phyloP scores from a whole-genome alignment of 805 yeast species.

The Huiozyma sinensis region DNA sequence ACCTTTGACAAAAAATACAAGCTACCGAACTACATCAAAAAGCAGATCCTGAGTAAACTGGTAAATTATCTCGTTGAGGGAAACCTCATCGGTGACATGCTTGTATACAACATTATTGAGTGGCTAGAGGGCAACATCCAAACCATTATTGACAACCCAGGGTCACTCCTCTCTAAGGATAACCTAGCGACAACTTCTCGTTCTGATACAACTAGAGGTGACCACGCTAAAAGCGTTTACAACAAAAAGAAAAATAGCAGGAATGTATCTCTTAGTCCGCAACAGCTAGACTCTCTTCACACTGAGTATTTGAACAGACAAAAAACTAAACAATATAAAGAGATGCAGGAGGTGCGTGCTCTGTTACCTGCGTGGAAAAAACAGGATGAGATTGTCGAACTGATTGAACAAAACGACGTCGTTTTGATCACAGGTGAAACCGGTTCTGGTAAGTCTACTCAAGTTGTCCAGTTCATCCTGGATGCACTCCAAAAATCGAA shows the following conservation, averaged over 20 bases:
- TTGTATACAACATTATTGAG: conserved; percentile 57
- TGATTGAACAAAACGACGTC: conserved; percentile 50
- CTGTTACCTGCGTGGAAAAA: conserved; percentile 80
- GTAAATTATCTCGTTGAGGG: conserved; percentile 34
- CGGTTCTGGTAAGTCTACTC: conserved; percentile 96
- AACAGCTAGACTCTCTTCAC: conserved; percentile 28
- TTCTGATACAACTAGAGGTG: not conserved
- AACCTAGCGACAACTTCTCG: not conserved
- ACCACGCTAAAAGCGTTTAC: not conserved
- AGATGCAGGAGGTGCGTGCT: conserved; percentile 38
- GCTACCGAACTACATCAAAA: conserved; percentile 60
- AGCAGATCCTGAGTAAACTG: conserved; percentile 42
- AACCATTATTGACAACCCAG: conserved; percentile 59
- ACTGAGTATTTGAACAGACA: conserved; percentile 28
- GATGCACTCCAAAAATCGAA: conserved; percentile 48
- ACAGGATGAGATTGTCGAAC: conserved; percentile 41
- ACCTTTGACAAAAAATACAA: conserved; percentile 33
- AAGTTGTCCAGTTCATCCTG: conserved; percentile 78
- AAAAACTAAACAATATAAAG: conserved; percentile 27
- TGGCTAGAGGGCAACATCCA: conserved; percentile 63
- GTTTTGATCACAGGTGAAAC: conserved; percentile 90
- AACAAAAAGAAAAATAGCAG: conserved; percentile 3
- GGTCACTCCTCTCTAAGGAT: conserved; percentile 38
- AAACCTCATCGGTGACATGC: conserved; percentile 54
- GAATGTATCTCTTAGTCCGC: conserved; percentile 11